Base-by-base conservation (phyloP, 2,329 filamentous ascomycete genomes). In the Exophiala bonariae region DNA sequence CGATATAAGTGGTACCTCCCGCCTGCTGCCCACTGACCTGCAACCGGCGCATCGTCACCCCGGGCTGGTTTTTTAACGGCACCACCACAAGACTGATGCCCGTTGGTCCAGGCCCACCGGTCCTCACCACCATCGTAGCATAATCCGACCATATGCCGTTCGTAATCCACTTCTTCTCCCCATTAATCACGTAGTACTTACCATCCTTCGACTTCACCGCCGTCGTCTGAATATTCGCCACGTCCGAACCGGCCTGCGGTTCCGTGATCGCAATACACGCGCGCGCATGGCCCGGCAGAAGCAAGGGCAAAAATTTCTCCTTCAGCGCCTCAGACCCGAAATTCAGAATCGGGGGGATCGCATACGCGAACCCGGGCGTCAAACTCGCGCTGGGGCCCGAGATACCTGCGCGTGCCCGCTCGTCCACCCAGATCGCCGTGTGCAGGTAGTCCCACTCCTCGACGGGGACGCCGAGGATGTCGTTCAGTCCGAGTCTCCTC, bases 181-280 rank as follows among this genome's bases (percentile, higher is more conserved):
- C 42, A 17, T 87, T 89, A 34, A 90, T 68, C 37, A 89, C 74
- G 61, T 85, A 89, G 58, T 79, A 69, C 61, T 80, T 82, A 6
- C 85, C 85, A 60, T 85, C 81, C 81, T 4, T 9, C 8, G 33
- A 28, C 16, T 33, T 32, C 3, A 20, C 20, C 20, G 42, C 42
- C 16, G 33, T 45, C n/a, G 42, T 45, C 14, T 34, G 33, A 28
- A 45, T 35, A 33, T 83, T 84, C 4, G 84, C 82, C 2, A 89
- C 86, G 61, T 89, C 86, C 42, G 78, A 82, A 0, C 86, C 86
- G 1, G 85, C 85, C 44, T 81, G 82, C 0, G 86, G 86, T 62
- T 90, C 86, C 0, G 86, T 90, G 58, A 89, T 88, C 3, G 86
- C 86, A 55, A 90, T 87, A 60, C 86, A 89, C 11, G 75, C 75